Base-by-base conservation (phyloP, 805 yeast genomes). In the Lipomyces lipofer region DNA sequence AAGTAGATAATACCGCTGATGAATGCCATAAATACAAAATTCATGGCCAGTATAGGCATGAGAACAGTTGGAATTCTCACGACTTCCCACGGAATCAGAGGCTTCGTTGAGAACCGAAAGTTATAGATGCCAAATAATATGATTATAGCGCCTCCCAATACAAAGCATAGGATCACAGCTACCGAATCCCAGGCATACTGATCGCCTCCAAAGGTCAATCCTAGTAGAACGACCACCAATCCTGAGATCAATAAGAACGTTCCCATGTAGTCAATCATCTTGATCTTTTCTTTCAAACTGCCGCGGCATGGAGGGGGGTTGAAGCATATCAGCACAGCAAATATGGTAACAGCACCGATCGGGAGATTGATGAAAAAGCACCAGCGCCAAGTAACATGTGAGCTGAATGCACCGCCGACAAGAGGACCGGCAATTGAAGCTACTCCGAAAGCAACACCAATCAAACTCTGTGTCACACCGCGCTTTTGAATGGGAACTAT, bases 161-260 rank as follows among this genome's bases (percentile, higher is more conserved):
- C 69, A 70, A 10, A 50, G 74, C 73, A 55, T 71, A 48, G 43
- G 51, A 70, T 60, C 43, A 83, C 78, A 4, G 72, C 58, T 7
- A 64, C 63, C 32, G 81, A 74, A 8, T 76, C 65, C 72, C 79
- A 80, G 0, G 77, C 67, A 49, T 80, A 71, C 24, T 75, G 78
- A 36, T 74, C 71, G 5, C 90, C 90, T 1, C 85, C 86, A 43
- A 82, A 71, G 0, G 90, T 80, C 2, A 88, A 80, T n/a, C 84
- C 83, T 9, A 79, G 63, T 79, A 87, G 76, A 36, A 86, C 71
- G 15, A 75, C 62, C 61, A 83, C 71, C 58, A 87, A 73, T 0
- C 85, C 72, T 0, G 76, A 52, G 0, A 86, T 88, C 48, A 87
- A 74, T 21, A 79, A 69, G 40, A 75, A 61, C 1, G 88, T 73